Evolutionary conservation across 2,329 filamentous ascomycete species (phyloP).

Genomic region (Chrysoporthe deuterocubensis): DNA sequence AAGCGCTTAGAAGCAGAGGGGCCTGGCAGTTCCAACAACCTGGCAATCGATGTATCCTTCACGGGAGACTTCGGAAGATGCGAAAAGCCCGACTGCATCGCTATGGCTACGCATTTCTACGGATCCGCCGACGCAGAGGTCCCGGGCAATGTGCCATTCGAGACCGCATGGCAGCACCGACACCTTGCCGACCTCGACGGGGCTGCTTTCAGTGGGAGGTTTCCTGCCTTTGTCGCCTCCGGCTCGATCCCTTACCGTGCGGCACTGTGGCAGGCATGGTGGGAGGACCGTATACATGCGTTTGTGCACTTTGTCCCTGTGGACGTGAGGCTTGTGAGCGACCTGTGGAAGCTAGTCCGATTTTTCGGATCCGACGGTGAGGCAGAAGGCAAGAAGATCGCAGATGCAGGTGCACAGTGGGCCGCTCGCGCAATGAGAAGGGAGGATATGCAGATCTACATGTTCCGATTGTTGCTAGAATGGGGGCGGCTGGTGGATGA

Average conservation of each 20-base stretch:
- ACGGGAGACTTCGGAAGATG: conserved; percentile 4
- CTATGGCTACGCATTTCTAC: conserved; percentile 3
- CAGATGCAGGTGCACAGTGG: conserved; percentile 42
- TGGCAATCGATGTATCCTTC: conserved; percentile 1
- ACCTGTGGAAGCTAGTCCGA: conserved; percentile 2
- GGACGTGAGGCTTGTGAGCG: conserved; percentile 7
- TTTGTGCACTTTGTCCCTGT: conserved; percentile 15
- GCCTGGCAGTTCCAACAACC: neutral
- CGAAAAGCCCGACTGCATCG: neutral
- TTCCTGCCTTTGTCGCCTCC: conserved; percentile 8
- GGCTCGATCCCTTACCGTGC: conserved; percentile 5
- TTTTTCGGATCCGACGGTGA: conserved; percentile 20
- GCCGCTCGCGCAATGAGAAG: conserved; percentile 68
- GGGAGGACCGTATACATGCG: conserved; percentile 8
- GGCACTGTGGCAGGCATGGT: conserved; percentile 11
- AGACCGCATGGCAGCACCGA: conserved; percentile 5
- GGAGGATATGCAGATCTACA: conserved; percentile 77
- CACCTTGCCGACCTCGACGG: conserved; percentile 9
- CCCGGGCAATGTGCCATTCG: neutral
- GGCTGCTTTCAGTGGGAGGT: conserved; percentile 2
- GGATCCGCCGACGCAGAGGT: neutral
- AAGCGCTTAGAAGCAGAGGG: neutral
- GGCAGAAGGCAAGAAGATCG: conserved; percentile 8
- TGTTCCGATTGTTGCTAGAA: conserved; percentile 65
- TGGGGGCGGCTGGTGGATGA: conserved; percentile 62